phyloP scores from a whole-genome alignment of 1,284 basidiomycete species.

The Puccinia coronata region DNA sequence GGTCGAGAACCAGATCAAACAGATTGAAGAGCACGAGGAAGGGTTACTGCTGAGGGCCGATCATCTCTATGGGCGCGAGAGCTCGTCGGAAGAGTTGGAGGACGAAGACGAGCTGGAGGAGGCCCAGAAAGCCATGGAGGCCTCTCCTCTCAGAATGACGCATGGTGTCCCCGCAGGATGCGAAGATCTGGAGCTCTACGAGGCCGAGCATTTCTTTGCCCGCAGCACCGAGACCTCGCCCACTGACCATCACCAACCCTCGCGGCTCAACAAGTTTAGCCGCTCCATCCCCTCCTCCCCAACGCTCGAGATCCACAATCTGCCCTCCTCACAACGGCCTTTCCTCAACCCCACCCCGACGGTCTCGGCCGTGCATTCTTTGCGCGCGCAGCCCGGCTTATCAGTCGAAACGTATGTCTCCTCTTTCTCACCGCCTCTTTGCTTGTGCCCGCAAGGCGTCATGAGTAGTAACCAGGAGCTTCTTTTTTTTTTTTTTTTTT shows the following conservation, averaged over 20 bases:
- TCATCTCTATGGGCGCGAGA: not conserved
- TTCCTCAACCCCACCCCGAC: not conserved
- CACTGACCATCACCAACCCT: not conserved
- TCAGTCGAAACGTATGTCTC: conserved; percentile 2
- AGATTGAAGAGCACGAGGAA: conserved; percentile 27
- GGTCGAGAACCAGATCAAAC: conserved; percentile 38
- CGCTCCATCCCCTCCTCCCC: conserved; percentile 23
- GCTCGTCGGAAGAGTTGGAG: not conserved
- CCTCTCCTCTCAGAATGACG: conserved; percentile 35
- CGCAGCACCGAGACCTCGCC: conserved; percentile 1
- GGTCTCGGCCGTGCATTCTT: not conserved
- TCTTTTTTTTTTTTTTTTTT: not conserved
- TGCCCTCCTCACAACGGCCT: not conserved
- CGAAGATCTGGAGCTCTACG: conserved; percentile 17
- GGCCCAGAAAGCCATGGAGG: conserved; percentile 41
- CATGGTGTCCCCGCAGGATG: conserved; percentile 42
- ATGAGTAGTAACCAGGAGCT: not conserved
- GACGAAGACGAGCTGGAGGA: conserved; percentile 42
- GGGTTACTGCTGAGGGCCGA: not conserved
- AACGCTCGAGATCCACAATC: conserved; percentile 17
- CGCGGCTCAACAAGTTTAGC: not conserved
- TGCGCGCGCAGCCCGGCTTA: not conserved
- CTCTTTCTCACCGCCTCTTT: not conserved
- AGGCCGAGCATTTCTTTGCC: not conserved
- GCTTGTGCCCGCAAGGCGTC: not conserved